phyloP scores from a whole-genome alignment of 2,329 filamentous ascomycete genomes.

The Sarocladium oryzae region DNA sequence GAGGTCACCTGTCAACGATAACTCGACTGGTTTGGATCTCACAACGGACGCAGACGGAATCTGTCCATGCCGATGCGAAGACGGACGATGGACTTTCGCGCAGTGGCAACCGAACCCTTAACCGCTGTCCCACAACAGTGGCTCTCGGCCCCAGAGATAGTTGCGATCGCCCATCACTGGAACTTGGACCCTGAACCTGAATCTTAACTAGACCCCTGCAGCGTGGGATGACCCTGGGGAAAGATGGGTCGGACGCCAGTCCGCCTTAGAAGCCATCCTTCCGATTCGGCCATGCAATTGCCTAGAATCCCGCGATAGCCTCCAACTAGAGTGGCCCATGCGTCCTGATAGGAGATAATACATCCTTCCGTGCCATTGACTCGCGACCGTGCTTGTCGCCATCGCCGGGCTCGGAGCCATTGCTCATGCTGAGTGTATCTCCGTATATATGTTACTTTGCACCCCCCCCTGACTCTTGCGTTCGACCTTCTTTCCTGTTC shows the following conservation, averaged over 20 bases:
- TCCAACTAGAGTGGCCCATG: neutral
- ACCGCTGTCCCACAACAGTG: neutral
- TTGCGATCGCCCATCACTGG: neutral
- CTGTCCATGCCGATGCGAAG: no score
- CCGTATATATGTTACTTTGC: neutral
- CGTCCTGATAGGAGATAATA: conserved; percentile 2
- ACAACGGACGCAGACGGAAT: no score
- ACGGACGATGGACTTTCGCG: no score
- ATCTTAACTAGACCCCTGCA: neutral
- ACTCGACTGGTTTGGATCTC: no score
- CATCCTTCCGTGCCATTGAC: neutral
- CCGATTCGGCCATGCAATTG: neutral
- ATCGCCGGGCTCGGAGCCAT: conserved; percentile 5
- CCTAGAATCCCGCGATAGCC: neutral
- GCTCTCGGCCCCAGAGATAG: neutral
- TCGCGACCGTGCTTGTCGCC: neutral
- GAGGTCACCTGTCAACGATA: no score
- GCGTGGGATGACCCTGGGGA: neutral
- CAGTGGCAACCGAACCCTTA: neutral
- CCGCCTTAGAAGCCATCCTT: neutral
- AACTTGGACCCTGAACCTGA: neutral
- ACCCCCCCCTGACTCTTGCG: neutral
- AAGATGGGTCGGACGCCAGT: neutral
- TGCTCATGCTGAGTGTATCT: no score
- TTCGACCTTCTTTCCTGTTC: neutral